These are phyloP conservation scores for Nematodospora valgi DNA, from an alignment of 805 yeast species.

Conservation along the genomic window DNA sequence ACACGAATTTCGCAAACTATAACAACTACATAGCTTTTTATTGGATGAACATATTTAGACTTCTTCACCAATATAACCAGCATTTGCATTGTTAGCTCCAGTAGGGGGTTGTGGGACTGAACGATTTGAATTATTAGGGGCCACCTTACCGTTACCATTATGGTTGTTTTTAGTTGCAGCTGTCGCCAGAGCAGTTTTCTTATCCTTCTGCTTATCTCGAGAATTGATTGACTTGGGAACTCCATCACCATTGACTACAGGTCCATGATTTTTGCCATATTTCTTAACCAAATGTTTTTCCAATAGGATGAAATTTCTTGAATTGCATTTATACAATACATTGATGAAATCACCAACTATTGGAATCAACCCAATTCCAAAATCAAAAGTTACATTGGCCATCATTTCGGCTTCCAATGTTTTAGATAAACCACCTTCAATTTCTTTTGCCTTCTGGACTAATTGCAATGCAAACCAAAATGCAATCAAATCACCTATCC, in stretches of 20 bases:
- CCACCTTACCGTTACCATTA: background rate
- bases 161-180: background rate
- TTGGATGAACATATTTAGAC: slow-evolving; percentile 2
- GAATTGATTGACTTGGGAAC: too few relatives aligned
- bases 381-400: slow-evolving; percentile 38
- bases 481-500: slow-evolving; percentile 37
- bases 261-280: slow-evolving; percentile 11
- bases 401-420: slow-evolving; percentile 30
- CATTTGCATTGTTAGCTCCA: background rate
- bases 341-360: slow-evolving; percentile 69
- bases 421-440: slow-evolving; percentile 38
- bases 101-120: slow-evolving; percentile 1
- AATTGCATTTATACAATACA: slow-evolving; percentile 72
- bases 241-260: background rate
- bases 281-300: slow-evolving; percentile 36
- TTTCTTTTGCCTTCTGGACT: slow-evolving; percentile 26
- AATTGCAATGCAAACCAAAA: slow-evolving; percentile 27
- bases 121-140: too few relatives aligned
- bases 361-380: slow-evolving; percentile 53
- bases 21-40: too few relatives aligned
- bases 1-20: slow-evolving; percentile 11
- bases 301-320: slow-evolving; percentile 62
- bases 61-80: background rate
- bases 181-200: background rate
- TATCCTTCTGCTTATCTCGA: background rate